Conservation (phyloP, 306 rosid genomes). For the Geum urbanum region DNA sequence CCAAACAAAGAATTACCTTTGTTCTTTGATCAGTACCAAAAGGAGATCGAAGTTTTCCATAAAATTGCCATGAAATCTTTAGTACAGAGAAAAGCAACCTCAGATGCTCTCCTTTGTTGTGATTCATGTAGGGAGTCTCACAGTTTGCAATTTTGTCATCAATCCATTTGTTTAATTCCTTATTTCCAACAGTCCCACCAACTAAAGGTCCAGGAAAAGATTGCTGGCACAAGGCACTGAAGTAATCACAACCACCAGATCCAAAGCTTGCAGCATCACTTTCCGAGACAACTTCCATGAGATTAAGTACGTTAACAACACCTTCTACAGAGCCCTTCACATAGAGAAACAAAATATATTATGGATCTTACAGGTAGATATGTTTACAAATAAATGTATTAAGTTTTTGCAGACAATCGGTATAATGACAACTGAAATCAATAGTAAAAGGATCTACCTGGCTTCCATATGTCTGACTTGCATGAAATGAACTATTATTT, state of each 20-base stretch:
- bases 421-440: constrained; percentile 13
- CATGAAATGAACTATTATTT: constrained; percentile 33
- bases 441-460: constrained; percentile 45
- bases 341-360: not conserved
- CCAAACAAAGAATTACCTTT: constrained; percentile 43
- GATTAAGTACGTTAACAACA: constrained; percentile 46
- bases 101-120: constrained; percentile 47
- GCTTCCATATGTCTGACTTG: constrained; percentile 42
- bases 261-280: constrained; percentile 31
- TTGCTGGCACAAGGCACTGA: constrained; percentile 54
- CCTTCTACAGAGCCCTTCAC: constrained; percentile 49
- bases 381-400: not conserved
- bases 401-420: not conserved
- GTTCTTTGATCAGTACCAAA: constrained; percentile 51
- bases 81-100: constrained; percentile 74
- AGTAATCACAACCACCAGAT: constrained; percentile 43
- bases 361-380: constrained; percentile 10
- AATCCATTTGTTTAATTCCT: constrained; percentile 67
- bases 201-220: constrained; percentile 81
- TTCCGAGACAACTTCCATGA: constrained; percentile 57
- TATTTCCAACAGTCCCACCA: constrained; percentile 71
- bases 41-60: constrained; percentile 79
- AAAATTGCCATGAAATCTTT: constrained; percentile 64
- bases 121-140: constrained; percentile 43
- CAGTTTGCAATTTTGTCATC: constrained; percentile 60